phyloP scores from a whole-genome alignment of 192 early-diverging fungal genomes.

The Kickxella alabastrina region DNA sequence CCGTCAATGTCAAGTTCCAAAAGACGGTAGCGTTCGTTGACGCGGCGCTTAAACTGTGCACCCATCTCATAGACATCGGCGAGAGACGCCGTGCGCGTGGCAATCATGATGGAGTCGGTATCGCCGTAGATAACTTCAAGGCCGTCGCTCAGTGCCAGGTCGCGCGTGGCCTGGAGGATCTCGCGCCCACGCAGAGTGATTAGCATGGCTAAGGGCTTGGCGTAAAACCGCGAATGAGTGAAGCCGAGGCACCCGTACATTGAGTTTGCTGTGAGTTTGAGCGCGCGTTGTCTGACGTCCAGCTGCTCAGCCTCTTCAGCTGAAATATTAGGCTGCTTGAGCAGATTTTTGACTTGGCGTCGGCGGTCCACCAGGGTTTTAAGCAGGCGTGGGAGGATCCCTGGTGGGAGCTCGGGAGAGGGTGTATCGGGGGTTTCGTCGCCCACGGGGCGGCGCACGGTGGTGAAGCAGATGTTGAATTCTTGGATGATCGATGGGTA shows the following conservation, averaged over 20 bases:
- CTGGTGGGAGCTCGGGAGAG: constrained; percentile 58
- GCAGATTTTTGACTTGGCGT: constrained; percentile 79
- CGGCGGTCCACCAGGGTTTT: constrained; percentile 87
- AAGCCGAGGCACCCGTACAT: constrained; percentile 99
- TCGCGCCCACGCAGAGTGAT: constrained; percentile 93
- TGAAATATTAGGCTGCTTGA: constrained; percentile 69
- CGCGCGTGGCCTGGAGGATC: constrained; percentile 90
- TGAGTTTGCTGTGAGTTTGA: constrained; percentile 96
- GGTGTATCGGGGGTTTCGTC: constrained; percentile 79
- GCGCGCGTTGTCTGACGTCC: constrained; percentile 88
- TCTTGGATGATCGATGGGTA: constrained; percentile 99
- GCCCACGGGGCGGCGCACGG: constrained; percentile 59
- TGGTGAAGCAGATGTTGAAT: constrained; percentile 99
- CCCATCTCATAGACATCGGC: constrained; percentile 76
- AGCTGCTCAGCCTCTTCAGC: constrained; percentile 61
- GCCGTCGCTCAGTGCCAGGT: constrained; percentile 70
- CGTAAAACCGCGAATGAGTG: constrained; percentile 87
- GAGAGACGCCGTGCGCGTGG: constrained; percentile 74
- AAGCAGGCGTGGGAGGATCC: constrained; percentile 84
- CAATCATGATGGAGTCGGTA: constrained; percentile 98
- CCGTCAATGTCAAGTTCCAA: constrained; percentile 98
- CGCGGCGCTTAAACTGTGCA: constrained; percentile 71
- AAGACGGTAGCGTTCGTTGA: constrained; percentile 90
- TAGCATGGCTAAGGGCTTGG: constrained; percentile 96
- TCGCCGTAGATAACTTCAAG: constrained; percentile 99